A percentile compares a stretch with the other conserved stretches of the same genome.
These are phyloP conservation scores for Aspergillus taichungensis DNA, from an alignment of 495 filamentous ascomycete species.

Conservation along the genomic window DNA sequence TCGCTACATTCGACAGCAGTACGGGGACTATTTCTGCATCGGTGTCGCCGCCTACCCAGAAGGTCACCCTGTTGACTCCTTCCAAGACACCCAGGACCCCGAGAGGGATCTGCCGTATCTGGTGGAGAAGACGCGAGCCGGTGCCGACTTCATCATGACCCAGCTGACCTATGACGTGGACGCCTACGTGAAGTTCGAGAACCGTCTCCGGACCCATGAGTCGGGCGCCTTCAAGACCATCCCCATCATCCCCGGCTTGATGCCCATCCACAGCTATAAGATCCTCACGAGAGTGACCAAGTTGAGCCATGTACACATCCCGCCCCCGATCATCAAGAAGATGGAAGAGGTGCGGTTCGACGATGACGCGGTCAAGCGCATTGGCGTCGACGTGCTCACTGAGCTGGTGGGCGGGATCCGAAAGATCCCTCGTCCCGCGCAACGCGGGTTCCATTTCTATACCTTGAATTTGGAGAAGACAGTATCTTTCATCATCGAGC, in stretches of 20 bases:
- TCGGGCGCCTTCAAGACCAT: conserved; percentile 83
- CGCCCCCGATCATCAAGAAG: conserved; percentile 54
- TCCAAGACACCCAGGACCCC: conserved; percentile 69
- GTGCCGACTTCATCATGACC: conserved; percentile 99
- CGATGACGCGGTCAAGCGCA: conserved; percentile 75
- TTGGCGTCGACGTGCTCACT: conserved; percentile 44
- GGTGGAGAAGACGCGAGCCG: conserved; percentile 82
- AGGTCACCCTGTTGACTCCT: conserved; percentile 86
- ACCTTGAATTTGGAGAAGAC: conserved; percentile 95
- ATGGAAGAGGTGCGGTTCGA: conserved; percentile 78
- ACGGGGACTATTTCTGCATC: conserved; percentile 95
- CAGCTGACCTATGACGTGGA: conserved; percentile 90
- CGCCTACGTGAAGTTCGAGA: conserved; percentile 73
- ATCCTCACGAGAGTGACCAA: conserved; percentile 94
- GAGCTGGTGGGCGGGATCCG: conserved; percentile 48
- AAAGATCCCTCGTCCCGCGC: conserved; percentile 46
- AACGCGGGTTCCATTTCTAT: conserved; percentile 91
- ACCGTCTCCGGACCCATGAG: conserved; percentile 66
- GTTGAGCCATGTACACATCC: conserved; percentile 79
- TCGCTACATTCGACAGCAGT: conserved; percentile 70
- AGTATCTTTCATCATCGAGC: conserved; percentile 84
- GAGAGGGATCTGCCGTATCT: conserved; percentile 80
- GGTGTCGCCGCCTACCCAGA: conserved; percentile 94
- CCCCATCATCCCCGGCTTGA: conserved; percentile 86
- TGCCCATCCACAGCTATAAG: conserved; percentile 96